Evolutionary conservation across 1,139 yeast species (phyloP), one percentile per base, ranked within the genome.

Genomic region (Suhomyces terraborum): DNA sequence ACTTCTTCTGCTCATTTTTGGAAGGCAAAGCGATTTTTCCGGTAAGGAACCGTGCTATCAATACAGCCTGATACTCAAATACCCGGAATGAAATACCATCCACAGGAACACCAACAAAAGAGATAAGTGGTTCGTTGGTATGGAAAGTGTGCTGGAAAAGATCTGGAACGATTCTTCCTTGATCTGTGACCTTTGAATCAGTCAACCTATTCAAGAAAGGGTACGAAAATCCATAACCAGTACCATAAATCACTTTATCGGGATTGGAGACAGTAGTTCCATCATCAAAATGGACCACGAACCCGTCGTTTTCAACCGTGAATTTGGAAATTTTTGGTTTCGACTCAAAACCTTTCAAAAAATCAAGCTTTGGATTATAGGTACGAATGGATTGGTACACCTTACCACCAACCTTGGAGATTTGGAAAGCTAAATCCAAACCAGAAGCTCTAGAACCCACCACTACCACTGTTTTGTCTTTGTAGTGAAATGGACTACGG

Each of bases 361-460:
- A 20, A 19, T 53, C 50, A 1, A 55, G 56, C 4, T 48, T 54
- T 5, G 38, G 34, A 5, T 40, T 38, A 2, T 17, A 32, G 23
- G 53, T 54, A 25, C 70, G 52, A 14, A 62, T 55, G 13, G 68
- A 64, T 46, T 66, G 69, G 45, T 57, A 56, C 4, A 66, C 68
- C 1, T 30, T 38, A 2, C 51, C 47, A 8, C 64, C 65, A 17
- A 49, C 42, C 13, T 53, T 52, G 3, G 65, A 57, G 4, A 66
- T 47, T 19, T 55, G 58, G 38, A 57, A 54, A 2, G 64, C 60
- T 42, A 73, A 58, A 48, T 73, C 79, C 5, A 68, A 64, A 2
- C 77, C 77, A 4, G 74, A 69, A 1, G 77, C 69, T 33, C 76
- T 55, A 1, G 75, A 67, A 0, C 79, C 79, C 30, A 73, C 59